Conservation (phyloP, 148 eudicot species). For the Cornus florida region DNA sequence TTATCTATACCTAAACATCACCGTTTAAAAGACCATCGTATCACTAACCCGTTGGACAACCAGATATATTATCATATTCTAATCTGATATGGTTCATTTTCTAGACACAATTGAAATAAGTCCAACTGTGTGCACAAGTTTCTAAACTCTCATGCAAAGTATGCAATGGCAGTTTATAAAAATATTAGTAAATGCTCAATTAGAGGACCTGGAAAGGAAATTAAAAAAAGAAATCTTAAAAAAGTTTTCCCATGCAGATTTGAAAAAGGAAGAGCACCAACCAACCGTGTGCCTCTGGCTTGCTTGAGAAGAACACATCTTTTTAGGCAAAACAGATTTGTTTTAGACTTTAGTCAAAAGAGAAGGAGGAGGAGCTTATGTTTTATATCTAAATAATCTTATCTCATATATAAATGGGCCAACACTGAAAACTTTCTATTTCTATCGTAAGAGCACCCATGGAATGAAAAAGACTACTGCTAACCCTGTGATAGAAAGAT, state of each 20-base stretch:
- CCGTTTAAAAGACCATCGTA: too few species aligned
- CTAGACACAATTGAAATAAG: neutral
- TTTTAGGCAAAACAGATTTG: conserved; percentile 14
- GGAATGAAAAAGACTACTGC: neutral
- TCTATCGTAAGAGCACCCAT: neutral
- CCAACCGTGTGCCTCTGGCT: conserved; percentile 15
- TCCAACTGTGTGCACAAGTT: neutral
- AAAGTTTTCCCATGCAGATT: neutral
- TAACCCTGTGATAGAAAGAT: neutral
- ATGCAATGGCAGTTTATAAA: neutral
- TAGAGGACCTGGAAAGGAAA: neutral
- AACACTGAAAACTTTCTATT: neutral
- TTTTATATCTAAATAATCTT: neutral
- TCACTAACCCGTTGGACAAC: too few species aligned
- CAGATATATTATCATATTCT: neutral
- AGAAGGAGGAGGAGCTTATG: neutral
- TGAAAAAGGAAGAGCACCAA: conserved; percentile 1
- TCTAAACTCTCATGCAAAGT: neutral
- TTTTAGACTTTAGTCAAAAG: conserved; percentile 4
- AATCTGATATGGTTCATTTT: neutral
- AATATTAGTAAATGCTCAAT: neutral
- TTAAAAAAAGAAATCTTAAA: neutral
- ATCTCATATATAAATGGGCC: neutral
- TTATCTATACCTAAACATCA: too few species aligned
- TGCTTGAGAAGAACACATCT: neutral